phyloP scores from a whole-genome alignment of 768 basidiomycete genomes.

The Russula griseocarnosa region DNA sequence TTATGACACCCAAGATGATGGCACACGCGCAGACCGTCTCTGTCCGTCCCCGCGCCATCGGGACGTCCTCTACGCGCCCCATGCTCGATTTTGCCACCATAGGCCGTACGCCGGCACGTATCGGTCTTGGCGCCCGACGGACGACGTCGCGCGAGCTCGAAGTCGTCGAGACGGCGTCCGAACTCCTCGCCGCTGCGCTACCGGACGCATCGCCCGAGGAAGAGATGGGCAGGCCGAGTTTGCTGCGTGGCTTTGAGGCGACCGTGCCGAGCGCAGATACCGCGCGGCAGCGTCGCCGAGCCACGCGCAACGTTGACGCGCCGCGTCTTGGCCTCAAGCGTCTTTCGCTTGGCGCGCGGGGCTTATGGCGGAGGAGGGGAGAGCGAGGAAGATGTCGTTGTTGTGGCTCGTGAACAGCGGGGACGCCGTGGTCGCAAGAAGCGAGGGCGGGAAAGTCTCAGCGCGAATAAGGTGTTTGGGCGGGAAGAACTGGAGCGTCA shows the following conservation, averaged over 20 bases:
- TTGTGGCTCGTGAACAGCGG: constrained; percentile 45
- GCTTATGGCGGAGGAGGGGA: constrained; percentile 54
- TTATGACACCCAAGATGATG: constrained; percentile 86
- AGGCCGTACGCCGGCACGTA: constrained; percentile 70
- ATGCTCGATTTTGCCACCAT: constrained; percentile 71
- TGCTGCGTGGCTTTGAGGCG: constrained; percentile 89
- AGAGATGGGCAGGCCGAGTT: constrained; percentile 69
- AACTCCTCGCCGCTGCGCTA: constrained; percentile 64
- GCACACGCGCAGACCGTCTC: constrained; percentile 64
- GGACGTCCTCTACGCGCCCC: constrained; percentile 37
- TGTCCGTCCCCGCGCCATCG: constrained; percentile 41
- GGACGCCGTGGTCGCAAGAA: constrained; percentile 45
- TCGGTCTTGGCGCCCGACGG: constrained; percentile 60
- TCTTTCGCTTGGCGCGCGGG: constrained; percentile 73
- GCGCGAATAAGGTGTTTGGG: constrained; percentile 65
- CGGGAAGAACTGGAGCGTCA: constrained; percentile 83
- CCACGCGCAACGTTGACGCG: constrained; percentile 75
- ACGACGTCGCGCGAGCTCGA: constrained; percentile 81
- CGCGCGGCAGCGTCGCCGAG: constrained; percentile 68
- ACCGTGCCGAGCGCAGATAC: constrained; percentile 89
- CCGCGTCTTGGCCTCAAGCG: constrained; percentile 74
- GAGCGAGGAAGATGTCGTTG: constrained; percentile 75
- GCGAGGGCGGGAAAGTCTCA: constrained; percentile 59
- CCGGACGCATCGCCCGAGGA: constrained; percentile 76
- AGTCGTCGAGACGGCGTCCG: constrained; percentile 77